phyloP scores from a whole-genome alignment of 257 asterid species.

The Solanum tarijense region DNA sequence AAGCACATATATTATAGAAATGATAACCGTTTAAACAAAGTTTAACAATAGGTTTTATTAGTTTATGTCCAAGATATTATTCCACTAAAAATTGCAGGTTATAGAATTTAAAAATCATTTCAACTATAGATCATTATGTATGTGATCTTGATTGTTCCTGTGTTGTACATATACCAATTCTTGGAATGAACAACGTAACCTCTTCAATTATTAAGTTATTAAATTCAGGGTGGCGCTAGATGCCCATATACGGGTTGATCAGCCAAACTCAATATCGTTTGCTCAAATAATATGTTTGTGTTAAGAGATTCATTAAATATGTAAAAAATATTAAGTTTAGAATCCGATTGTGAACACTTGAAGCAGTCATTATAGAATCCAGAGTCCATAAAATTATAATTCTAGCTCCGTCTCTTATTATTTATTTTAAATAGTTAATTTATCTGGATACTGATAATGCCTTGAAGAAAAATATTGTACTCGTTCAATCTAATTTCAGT shows the following conservation, averaged over 20 bases:
- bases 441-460: not conserved
- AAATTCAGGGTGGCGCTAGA: not conserved
- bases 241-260: not conserved
- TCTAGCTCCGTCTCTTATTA: not conserved
- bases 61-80: not conserved
- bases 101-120: not conserved
- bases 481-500: not conserved
- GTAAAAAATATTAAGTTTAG: not conserved
- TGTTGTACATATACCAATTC: not conserved
- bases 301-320: not conserved
- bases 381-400: not conserved
- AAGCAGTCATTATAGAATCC: not conserved
- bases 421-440: not conserved
- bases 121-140: not conserved
- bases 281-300: not conserved
- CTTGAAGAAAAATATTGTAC: not conserved
- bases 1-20: not conserved
- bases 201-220: not conserved
- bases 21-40: not conserved
- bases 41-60: not conserved
- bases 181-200: not conserved
- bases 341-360: not conserved
- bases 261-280: accelerated
- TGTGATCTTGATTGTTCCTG: not conserved
- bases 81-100: not conserved